These are phyloP conservation scores for Thielaviopsis cerberus DNA, from an alignment of 2,329 filamentous ascomycete genomes.

Conservation along the genomic window DNA sequence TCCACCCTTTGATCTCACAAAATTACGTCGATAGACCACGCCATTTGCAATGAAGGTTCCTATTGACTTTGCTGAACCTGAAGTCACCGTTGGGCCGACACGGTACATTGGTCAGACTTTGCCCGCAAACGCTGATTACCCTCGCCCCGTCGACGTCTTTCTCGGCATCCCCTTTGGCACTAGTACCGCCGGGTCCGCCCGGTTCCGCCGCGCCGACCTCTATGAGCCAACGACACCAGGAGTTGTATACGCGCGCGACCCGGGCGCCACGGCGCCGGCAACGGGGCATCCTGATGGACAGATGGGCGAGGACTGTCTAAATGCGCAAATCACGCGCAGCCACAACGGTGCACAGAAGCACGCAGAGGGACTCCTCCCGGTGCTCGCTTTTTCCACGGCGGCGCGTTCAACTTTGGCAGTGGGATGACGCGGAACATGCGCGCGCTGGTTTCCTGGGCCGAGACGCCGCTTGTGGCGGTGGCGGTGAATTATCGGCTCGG, in stretches of 20 bases:
- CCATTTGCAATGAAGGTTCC: neutral
- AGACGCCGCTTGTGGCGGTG: constrained; percentile 35
- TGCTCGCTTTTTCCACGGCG: constrained; percentile 47
- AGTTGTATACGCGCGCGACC: neutral
- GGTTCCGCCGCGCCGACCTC: constrained; percentile 25
- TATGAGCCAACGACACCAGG: neutral
- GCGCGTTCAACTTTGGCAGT: constrained; percentile 38
- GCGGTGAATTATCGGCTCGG: constrained; percentile 47
- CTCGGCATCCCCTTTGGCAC: constrained; percentile 32
- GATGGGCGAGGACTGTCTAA: constrained; percentile 32
- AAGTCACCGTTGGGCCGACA: neutral
- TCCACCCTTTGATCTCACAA: neutral
- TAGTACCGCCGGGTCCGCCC: constrained; percentile 22
- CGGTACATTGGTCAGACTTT: neutral
- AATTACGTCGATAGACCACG: neutral
- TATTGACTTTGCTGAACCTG: neutral
- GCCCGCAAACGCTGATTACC: constrained; percentile 9
- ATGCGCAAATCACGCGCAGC: constrained; percentile 29
- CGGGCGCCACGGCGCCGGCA: constrained; percentile 13
- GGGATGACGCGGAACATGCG: constrained; percentile 39
- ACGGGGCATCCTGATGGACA: constrained; percentile 16
- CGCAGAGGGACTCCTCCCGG: constrained; percentile 19
- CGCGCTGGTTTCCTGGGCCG: constrained; percentile 39
- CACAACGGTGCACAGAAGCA: constrained; percentile 13
- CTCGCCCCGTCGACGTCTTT: constrained; percentile 28